Evolutionary conservation across 2,329 filamentous ascomycete genomes (phyloP), one percentile per base, ranked within the genome.

Genomic region (Phyllosticta citribraziliensis): DNA sequence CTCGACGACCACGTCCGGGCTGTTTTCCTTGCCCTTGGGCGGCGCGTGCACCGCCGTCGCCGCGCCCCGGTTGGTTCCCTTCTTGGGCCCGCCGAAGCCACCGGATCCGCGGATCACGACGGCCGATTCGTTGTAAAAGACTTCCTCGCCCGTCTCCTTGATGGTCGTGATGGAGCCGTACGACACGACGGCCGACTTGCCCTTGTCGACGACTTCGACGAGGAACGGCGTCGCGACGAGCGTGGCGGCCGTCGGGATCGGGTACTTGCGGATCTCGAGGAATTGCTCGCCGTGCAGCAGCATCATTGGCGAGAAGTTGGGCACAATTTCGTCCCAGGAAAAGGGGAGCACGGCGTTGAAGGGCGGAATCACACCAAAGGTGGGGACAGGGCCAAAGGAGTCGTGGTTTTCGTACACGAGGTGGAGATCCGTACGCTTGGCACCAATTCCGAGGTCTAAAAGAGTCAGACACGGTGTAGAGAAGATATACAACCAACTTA

Each of bases 281-380:
- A 92, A 99, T 76, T 99, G 94, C 81, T 99, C 94, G 72, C 94
- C 94, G 79, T 99, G 94, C 24, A 99, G 88, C 57, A 99, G 85
- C 91, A 97, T 97, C 91, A 96, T 97, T 64, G 92, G 93, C 47
- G 85, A 91, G 81, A 97, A 99, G 82, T 97, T 96, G 74, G 92
- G 91, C 27, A 97, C 88, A 64, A 99, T 83, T 62, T 92, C 85
- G 70, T 86, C 84, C 69, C 94, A 82, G 74, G 81, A 85, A 80
- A 88, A 97, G 27, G 93, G 90, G 64, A 86, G 79, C 66, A 88
- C 82, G 63, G 91, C 87, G 77, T 88, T 88, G 79, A 97, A 97
- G 69, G 87, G 88, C n/a, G 94, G 94, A 69, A 99, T 87, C 64
- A 97, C 94, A 73, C 92, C 94, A 70, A 89, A 99, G n/a, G 91